phyloP scores from a whole-genome alignment of 306 rosid genomes.

The Phaseolus lunatus region DNA sequence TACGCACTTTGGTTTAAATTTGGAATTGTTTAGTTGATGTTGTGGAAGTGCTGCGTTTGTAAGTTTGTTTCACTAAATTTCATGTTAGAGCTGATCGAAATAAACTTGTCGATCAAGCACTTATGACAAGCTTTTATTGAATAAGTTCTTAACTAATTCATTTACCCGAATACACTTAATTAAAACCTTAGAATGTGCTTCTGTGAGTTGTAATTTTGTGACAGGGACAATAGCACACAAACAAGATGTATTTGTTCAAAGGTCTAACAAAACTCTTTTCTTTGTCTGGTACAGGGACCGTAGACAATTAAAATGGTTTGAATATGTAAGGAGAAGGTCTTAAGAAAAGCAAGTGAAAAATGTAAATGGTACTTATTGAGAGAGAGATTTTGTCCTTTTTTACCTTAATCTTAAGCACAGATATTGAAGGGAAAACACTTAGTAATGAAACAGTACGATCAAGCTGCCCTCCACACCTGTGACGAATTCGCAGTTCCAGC shows the following conservation, averaged over 20 bases:
- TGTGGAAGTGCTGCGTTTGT: neutral
- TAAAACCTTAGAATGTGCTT: neutral
- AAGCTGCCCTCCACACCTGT: neutral
- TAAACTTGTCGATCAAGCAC: neutral
- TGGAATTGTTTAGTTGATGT: neutral
- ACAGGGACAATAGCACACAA: no score
- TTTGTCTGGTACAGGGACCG: no score
- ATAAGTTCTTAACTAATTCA: neutral
- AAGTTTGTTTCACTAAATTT: neutral
- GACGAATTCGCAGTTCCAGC: conserved; percentile 22
- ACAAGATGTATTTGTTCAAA: no score
- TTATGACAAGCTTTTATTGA: neutral
- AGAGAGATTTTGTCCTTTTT: neutral
- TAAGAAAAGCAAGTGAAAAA: no score
- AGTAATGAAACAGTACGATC: conserved; percentile 15
- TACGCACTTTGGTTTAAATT: neutral
- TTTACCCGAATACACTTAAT: neutral
- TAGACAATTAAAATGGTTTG: no score
- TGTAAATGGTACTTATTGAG: neutral
- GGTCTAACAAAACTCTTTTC: no score
- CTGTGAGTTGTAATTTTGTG: no score
- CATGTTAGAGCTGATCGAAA: neutral
- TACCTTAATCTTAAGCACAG: conserved; percentile 30
- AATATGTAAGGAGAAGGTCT: no score
- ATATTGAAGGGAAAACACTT: conserved; percentile 11